Percentiles rank a stretch among this genome's conserved stretches.
Evolutionary conservation across 2,329 filamentous ascomycete species (phyloP).

Genomic region (Epichloe hybrida): DNA sequence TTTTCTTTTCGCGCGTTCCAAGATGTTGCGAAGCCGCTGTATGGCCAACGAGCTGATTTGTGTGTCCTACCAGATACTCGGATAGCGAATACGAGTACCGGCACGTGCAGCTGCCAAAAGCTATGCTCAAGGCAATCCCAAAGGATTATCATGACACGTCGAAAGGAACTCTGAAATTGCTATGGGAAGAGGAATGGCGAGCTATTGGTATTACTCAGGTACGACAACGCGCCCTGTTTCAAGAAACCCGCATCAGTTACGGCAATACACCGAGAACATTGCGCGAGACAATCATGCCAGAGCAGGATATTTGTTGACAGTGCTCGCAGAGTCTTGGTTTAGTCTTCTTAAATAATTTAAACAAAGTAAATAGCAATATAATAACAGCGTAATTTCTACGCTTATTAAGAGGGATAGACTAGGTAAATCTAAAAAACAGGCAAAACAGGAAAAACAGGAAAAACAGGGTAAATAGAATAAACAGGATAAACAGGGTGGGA

Average conservation of each 20-base stretch:
- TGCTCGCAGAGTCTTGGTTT: slow-evolving; percentile 70
- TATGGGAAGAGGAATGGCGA: slow-evolving; percentile 99
- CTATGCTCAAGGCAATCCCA: slow-evolving; percentile 95
- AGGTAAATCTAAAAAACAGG: too few species aligned
- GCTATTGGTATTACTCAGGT: slow-evolving; percentile 95
- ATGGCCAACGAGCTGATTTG: slow-evolving; percentile 3
- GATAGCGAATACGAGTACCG: slow-evolving; percentile 92
- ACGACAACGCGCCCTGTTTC: slow-evolving; percentile 13
- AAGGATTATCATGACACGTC: slow-evolving; percentile 83
- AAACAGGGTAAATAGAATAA: too few species aligned
- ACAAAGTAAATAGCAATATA: too few species aligned
- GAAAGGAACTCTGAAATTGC: slow-evolving; percentile 84
- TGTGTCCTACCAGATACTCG: slow-evolving; percentile 53
- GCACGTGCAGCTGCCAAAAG: slow-evolving; percentile 93
- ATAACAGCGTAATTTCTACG: too few species aligned
- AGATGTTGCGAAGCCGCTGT: not conserved
- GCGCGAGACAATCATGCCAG: not conserved
- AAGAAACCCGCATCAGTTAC: not conserved
- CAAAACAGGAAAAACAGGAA: too few species aligned
- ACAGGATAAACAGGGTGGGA: too few species aligned
- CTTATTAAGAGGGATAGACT: too few species aligned
- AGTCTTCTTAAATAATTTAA: too few species aligned
- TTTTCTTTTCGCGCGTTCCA: not conserved
- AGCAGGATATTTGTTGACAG: not conserved
- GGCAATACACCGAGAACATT: not conserved